Evolutionary conservation across 768 basidiomycete species (phyloP).

Genomic region (Leucosporidium yakuticum): DNA sequence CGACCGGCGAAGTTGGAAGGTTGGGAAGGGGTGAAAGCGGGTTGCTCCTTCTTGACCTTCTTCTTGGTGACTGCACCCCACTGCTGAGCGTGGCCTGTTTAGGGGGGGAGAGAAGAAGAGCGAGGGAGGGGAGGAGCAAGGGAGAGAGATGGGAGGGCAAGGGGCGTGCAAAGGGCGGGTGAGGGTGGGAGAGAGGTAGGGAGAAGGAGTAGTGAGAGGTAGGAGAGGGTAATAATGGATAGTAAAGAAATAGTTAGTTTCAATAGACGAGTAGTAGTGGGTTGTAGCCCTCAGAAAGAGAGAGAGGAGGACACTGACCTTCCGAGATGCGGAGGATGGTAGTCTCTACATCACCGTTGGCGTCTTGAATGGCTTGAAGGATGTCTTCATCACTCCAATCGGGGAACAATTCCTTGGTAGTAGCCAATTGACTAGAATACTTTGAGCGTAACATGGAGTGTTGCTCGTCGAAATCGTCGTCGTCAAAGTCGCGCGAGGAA

Average conservation of each 20-base stretch:
- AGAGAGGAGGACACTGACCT: conserved; percentile 14
- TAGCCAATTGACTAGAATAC: conserved; percentile 23
- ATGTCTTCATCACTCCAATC: conserved; percentile 36
- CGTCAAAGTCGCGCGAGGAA: conserved; percentile 5
- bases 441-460: neutral
- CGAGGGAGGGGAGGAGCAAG: neutral
- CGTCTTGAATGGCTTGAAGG: conserved; percentile 31
- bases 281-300: neutral
- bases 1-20: neutral
- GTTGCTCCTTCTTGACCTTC: conserved; percentile 35
- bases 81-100: conserved; percentile 33
- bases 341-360: conserved; percentile 34
- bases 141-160: too few species aligned
- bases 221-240: neutral
- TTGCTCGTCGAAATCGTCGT: neutral
- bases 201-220: neutral
- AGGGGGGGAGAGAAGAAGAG: neutral
- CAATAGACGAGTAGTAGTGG: neutral
- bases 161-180: neutral
- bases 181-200: neutral
- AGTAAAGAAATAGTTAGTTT: too few species aligned
- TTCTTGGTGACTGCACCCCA: conserved; percentile 35
- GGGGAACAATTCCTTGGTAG: conserved; percentile 31
- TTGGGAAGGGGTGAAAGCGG: neutral
- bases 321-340: conserved; percentile 33